Evolutionary conservation across 371 early-diverging fungal species (phyloP), one percentile per base, ranked within the genome.

Genomic region (Nematocida sp.): DNA sequence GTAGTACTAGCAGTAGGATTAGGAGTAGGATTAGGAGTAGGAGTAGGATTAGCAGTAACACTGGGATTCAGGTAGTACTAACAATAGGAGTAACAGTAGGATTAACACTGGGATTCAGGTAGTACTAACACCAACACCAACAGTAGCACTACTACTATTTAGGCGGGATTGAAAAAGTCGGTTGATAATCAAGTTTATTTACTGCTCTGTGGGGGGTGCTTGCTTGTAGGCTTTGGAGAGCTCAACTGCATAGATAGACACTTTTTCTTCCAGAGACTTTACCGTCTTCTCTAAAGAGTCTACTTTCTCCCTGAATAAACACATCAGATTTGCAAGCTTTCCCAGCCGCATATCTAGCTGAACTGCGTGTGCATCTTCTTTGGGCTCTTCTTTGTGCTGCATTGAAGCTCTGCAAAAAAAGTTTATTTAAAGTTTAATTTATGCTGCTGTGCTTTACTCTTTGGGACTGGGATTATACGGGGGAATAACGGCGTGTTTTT

Each of bases 141-240:
- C n/a, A n/a, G n/a, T n/a, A n/a, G n/a, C n/a, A n/a, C n/a, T n/a
- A n/a, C n/a, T 43, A 43, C 15, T 15, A 43, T 43, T 43, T 15
- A 43, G 45, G 21, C 21, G 45, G 21, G 45, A 15, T 15, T 15
- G 27, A n/a, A 13, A 17, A 41, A 57, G 36, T 21, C 11, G 21
- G 38, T 62, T 17, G 25, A 57, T 41, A 25, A 31, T 25, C 8
- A 45, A 50, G 54, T 13, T 7, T 46, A 23, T 15, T 62, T 46
- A 27, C 36, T 7, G 5, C 51, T 7, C 17, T 23, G 36, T n/a
- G 7, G 32, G 17, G 40, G 34, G 23, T 21, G 32, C 41, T 38
- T 57, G 60, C 13, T 58, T 56, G 8, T 60, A 45, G 43, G 74
- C 74, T n/a, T 70, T 57, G 40, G 62, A 37, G 37, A 70, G 41